Percentiles rank a stretch among this genome's conserved stretches.
Conservation (phyloP, 371 early-diverging fungal species). For the Rhizopus stolonifer region DNA sequence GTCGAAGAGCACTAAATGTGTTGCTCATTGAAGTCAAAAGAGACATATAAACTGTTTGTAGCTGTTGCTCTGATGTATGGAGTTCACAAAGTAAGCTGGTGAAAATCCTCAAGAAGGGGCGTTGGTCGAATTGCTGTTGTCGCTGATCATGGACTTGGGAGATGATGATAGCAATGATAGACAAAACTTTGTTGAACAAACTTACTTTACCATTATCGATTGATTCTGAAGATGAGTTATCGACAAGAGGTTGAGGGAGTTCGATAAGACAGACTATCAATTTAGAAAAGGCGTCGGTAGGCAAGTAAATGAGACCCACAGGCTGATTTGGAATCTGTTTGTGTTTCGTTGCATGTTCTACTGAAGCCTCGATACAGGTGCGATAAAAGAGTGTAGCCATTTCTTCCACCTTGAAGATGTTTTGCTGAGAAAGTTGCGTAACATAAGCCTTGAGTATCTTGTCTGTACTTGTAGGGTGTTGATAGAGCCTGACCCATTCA, state of each 20-base stretch:
- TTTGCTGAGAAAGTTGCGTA: constrained; percentile 74
- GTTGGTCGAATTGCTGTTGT: constrained; percentile 83
- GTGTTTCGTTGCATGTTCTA: constrained; percentile 73
- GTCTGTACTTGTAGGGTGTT: constrained; percentile 80
- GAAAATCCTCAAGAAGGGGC: constrained; percentile 90
- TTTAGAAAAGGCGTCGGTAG: constrained; percentile 83
- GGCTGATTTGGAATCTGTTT: constrained; percentile 48
- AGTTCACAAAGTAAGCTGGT: constrained; percentile 83
- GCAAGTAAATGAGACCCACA: constrained; percentile 63
- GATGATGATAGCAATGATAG: constrained; percentile 80
- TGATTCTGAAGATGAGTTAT: constrained; percentile 22
- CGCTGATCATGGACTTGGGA: constrained; percentile 84
- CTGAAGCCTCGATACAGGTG: constrained; percentile 79
- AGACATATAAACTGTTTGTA: constrained; percentile 72
- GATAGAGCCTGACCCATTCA: constrained; percentile 90
- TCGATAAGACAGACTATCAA: constrained; percentile 73
- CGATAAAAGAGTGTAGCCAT: constrained; percentile 86
- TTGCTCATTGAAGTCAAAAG: constrained; percentile 75
- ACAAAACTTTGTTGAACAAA: constrained; percentile 75
- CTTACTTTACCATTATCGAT: constrained; percentile 48
- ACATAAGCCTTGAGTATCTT: constrained; percentile 66
- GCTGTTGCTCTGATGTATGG: constrained; percentile 65
- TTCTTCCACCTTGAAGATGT: constrained; percentile 74
- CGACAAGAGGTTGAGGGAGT: constrained; percentile 42
- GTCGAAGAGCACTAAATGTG: constrained; percentile 83